Base-by-base conservation (phyloP, 2,329 filamentous ascomycete species). In the Sporothrix sp. region DNA sequence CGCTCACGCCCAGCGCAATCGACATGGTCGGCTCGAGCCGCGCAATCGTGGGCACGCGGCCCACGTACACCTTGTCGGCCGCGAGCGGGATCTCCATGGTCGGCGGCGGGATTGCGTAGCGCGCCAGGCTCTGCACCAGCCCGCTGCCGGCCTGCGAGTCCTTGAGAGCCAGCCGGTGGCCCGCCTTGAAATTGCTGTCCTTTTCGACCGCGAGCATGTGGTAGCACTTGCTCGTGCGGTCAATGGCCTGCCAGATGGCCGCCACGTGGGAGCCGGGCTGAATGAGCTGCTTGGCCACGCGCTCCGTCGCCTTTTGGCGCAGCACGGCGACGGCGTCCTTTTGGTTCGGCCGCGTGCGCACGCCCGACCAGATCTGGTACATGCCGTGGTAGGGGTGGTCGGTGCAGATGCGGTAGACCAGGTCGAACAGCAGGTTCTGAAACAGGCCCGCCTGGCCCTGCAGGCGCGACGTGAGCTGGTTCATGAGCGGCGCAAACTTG, bases 311-410 rank as follows among this genome's bases (percentile, higher is more conserved):
- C 55, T 74, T 75, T 59, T 84, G 81, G 44, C 93, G 82, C 4
- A 85, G 84, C 18, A 82, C 70, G 1, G 87, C 85, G 3, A 84
- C 78, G 36, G 85, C 79, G 57, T 96, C 91, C 58, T 85, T 82
- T 48, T 73, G 74, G 58, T 83, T 81, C 46, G 76, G 77, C 53
- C 81, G 83, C 48, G 78, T 81, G 59, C 82, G 85, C 39, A 79
- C 82, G 20, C 85, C 83, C 2, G 90, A 87, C 72, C 91, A 96
- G 37, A 98, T 87, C 59, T 97, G 90, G 63, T 98, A 95, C 82
- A 97, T 91, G 44, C 89, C 89, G 63, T 98, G 94, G 64, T 90
- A 95, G 0, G 93, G 94, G 66, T 99, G 93, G 52, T 98, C 89
- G 10, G 78, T 74, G 62, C 91, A 97, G 50, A 98, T 95, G 8